Evolutionary conservation across 352 stramenopile species (phyloP).

Genomic region (Globisporangium polare): DNA sequence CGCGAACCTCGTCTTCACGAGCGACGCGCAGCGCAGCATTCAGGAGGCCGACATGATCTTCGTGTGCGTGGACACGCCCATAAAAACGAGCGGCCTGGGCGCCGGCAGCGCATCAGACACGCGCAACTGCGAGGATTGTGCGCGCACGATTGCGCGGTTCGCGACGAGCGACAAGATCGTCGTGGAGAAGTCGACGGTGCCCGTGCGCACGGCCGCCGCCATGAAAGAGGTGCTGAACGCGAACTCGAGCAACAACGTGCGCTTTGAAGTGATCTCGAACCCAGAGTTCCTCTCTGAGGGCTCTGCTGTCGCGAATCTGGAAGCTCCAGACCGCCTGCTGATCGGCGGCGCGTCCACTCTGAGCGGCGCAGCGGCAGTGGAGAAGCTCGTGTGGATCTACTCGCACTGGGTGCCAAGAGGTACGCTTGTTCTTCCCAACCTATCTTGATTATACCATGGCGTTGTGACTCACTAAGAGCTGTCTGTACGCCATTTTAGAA

Average conservation of each 20-base stretch:
- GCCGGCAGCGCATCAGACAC: conserved; percentile 97
- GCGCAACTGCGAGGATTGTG: conserved; percentile 99
- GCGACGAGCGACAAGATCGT: conserved; percentile 96
- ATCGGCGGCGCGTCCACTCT: conserved; percentile 96
- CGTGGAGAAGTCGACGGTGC: conserved; percentile 99
- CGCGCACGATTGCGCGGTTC: conserved; percentile 96
- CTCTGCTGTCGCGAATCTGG: conserved; percentile 96
- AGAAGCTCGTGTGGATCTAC: conserved; percentile 95
- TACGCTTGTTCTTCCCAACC: neutral
- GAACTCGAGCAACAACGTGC: conserved; percentile 89
- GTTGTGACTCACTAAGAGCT: neutral
- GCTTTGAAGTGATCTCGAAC: conserved; percentile 98
- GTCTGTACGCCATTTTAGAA: conserved; percentile 41
- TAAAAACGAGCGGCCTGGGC: conserved; percentile 96
- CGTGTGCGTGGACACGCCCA: conserved; percentile 99
- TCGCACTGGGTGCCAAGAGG: conserved; percentile 94
- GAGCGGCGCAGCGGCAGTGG: conserved; percentile 83
- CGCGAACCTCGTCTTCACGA: conserved; percentile 99
- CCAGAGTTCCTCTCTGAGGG: conserved; percentile 99
- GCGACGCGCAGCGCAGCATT: conserved; percentile 96
- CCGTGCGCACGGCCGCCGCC: conserved; percentile 97
- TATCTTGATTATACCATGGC: neutral
- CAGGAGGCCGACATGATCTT: conserved; percentile 98
- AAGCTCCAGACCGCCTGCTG: conserved; percentile 94
- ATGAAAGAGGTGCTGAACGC: conserved; percentile 94